These are phyloP conservation scores for Mariannaea elegans DNA, from an alignment of 2,329 filamentous ascomycete genomes.

Conservation along the genomic window DNA sequence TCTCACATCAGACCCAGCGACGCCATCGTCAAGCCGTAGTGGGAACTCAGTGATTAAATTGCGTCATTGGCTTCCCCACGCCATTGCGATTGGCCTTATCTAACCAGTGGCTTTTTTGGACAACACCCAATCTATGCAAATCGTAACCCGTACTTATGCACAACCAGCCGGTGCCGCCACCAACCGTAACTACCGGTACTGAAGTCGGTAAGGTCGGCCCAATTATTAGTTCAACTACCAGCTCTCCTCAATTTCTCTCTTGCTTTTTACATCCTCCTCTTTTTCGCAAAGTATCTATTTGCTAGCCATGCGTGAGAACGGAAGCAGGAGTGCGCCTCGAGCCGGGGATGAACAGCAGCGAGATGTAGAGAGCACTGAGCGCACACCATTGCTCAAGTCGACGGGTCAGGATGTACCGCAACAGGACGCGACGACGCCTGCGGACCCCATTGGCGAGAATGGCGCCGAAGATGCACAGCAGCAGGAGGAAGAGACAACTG, in stretches of 20 bases:
- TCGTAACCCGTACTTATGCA: too few relatives aligned
- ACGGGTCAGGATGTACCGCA: constrained; percentile 18
- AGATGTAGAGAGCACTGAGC: constrained; percentile 31
- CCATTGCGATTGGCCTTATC: neutral
- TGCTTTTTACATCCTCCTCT: neutral
- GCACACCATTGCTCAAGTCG: constrained; percentile 40
- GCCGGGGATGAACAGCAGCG: constrained; percentile 26
- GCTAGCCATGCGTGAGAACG: constrained; percentile 30
- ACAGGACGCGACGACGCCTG: constrained; percentile 8
- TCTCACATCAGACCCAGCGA: constrained; percentile 9
- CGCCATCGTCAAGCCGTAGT: neutral
- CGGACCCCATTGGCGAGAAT: constrained; percentile 17
- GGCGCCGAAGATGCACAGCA: constrained; percentile 40
- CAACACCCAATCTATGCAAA: too few relatives aligned
- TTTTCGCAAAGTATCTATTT: neutral
- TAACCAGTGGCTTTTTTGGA: too few relatives aligned
- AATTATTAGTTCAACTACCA: neutral
- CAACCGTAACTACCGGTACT: neutral
- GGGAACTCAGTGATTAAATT: constrained; percentile 4
- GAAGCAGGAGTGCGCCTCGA: constrained; percentile 17
- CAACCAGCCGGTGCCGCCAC: neutral
- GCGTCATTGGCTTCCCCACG: constrained; percentile 5
- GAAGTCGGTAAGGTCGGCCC: neutral
- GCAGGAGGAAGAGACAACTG: constrained; percentile 54
- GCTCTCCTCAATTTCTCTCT: neutral